Percentiles rank a stretch among this genome's conserved stretches.
Conservation (phyloP, 495 filamentous ascomycete species). For the Chaetomium cochliodes region DNA sequence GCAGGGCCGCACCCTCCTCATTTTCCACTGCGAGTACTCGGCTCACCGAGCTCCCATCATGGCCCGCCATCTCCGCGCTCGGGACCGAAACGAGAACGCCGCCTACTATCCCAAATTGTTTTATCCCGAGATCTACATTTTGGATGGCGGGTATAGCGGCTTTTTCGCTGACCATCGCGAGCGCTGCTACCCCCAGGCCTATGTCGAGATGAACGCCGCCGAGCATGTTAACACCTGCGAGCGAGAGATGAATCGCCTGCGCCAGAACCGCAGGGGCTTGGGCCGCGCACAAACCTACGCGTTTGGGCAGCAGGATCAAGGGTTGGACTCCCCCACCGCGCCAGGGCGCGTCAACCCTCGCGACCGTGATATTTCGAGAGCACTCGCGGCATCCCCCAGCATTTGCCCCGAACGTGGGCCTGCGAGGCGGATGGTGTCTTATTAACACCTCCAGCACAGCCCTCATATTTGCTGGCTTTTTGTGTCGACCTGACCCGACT, state of each 20-base stretch:
- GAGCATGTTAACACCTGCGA: conserved; percentile 90
- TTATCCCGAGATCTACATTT: conserved; percentile 94
- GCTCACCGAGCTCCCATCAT: conserved; percentile 96
- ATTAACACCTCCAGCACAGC: conserved; percentile 41
- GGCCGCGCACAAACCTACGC: conserved; percentile 91
- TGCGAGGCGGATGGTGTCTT: conserved; percentile 71
- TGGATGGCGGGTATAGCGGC: conserved; percentile 91
- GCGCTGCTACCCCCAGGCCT: conserved; percentile 88
- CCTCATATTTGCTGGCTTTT: not conserved
- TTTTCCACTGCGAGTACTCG: conserved; percentile 98
- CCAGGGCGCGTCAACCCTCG: conserved; percentile 51
- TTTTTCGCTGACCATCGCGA: conserved; percentile 78
- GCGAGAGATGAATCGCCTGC: conserved; percentile 84
- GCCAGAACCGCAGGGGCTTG: conserved; percentile 73
- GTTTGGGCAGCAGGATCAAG: conserved; percentile 66
- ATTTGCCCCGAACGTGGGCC: conserved; percentile 53
- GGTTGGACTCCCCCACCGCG: conserved; percentile 73
- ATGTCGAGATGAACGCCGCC: conserved; percentile 90
- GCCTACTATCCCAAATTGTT: conserved; percentile 81
- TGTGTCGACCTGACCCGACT: not conserved
- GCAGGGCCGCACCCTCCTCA: conserved; percentile 69
- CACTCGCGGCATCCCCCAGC: conserved; percentile 54
- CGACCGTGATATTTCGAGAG: conserved; percentile 48
- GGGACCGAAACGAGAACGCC: conserved; percentile 79
- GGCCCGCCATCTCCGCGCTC: conserved; percentile 82